Conservation (phyloP, 78 protist genomes). For the Cavenderia fasciculata region DNA sequence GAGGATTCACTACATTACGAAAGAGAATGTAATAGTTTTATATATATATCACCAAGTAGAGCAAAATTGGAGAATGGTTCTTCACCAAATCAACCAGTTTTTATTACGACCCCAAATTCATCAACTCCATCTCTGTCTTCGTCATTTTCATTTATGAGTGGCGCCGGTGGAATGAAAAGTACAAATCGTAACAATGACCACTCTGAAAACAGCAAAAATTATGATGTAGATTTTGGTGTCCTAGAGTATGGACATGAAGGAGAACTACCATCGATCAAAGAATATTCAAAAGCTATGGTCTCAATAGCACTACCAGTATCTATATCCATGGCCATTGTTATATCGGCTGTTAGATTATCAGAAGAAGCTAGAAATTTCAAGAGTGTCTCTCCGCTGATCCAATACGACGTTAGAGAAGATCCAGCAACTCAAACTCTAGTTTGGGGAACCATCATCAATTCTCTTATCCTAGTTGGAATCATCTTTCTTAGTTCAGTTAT, state of each 20-base stretch:
- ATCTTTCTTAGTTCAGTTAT: constrained; percentile 67
- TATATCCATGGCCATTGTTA: constrained; percentile 61
- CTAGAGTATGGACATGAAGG: neutral
- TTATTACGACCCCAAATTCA: neutral
- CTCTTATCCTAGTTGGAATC: constrained; percentile 59
- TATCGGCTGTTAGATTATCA: neutral
- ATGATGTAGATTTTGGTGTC: constrained; percentile 2
- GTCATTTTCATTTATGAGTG: too few species aligned
- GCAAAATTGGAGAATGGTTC: neutral
- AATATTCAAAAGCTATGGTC: constrained; percentile 55
- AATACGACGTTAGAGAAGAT: neutral
- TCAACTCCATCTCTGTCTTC: neutral
- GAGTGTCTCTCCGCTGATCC: neutral
- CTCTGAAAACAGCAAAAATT: neutral
- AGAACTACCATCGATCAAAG: neutral
- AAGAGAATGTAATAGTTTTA: neutral
- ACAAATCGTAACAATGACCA: neutral
- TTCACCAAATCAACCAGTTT: neutral
- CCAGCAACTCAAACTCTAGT: constrained; percentile 15
- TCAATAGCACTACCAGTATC: constrained; percentile 52
- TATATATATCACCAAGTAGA: constrained; percentile 7
- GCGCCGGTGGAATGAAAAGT: too few species aligned
- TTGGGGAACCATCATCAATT: constrained; percentile 40
- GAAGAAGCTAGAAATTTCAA: neutral
- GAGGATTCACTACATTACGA: neutral